A percentile compares a stretch with the other conserved stretches of the same genome.
Conservation (phyloP, 495 filamentous ascomycete species). For the Podospora comata region DNA sequence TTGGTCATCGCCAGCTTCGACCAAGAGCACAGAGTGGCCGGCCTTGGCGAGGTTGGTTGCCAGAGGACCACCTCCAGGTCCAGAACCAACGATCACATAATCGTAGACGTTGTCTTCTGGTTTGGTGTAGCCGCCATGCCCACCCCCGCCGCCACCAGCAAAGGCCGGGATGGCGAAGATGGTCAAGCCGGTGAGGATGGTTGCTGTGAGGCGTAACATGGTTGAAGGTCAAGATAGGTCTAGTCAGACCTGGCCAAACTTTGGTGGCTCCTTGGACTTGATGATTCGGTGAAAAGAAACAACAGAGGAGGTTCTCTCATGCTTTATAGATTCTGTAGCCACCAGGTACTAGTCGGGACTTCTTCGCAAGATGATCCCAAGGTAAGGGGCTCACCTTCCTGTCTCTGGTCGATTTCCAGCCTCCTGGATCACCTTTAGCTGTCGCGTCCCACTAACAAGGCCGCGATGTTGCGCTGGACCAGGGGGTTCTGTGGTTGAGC, state of each 20-base stretch:
- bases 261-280: background rate
- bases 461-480: slow-evolving; percentile 9
- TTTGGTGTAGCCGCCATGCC: slow-evolving; percentile 8
- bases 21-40: slow-evolving; percentile 55
- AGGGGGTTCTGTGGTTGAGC: background rate
- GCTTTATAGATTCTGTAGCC: too few relatives aligned
- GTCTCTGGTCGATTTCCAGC: background rate
- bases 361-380: too few relatives aligned
- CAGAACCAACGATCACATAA: slow-evolving; percentile 62
- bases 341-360: too few relatives aligned
- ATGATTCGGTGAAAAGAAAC: background rate
- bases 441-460: slow-evolving; percentile 1
- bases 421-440: background rate
- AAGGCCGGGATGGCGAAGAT: background rate
- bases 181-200: background rate
- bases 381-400: background rate
- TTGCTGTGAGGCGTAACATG: slow-evolving; percentile 3
- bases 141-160: slow-evolving; percentile 3
- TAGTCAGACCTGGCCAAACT: background rate
- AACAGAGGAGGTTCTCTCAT: background rate
- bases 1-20: slow-evolving; percentile 64
- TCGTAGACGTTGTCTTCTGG: slow-evolving; percentile 45
- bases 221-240: background rate
- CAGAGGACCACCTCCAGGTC: slow-evolving; percentile 61
- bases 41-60: slow-evolving; percentile 58